Evolutionary conservation across 1,139 yeast genomes (phyloP), one percentile per base, ranked within the genome.

Genomic region (Zygosaccharomyces sapae): DNA sequence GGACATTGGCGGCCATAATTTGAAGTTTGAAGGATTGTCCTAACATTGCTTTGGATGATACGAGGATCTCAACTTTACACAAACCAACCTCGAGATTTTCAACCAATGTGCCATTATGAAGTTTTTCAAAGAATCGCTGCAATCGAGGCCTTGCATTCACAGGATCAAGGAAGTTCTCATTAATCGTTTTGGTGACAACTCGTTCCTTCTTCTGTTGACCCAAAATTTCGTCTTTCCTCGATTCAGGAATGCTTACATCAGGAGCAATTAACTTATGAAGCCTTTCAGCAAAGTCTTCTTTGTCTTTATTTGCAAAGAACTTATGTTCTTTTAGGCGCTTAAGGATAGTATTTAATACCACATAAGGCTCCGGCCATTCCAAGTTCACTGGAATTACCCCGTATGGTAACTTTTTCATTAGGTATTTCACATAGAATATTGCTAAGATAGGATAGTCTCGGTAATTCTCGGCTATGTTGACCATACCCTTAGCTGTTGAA

Each of bases 311-410:
- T 24, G 27, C 27, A 24, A 24, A 24, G 27, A 24, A 24, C 27
- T 24, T 24, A 24, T 41, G 44, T 19, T 30, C 25, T 33, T 13
- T 19, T 22, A 41, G 38, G 3, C 44, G 44, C 33, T 31, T 41
- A 31, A 41, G 33, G 38, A 41, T 41, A 2, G 39, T 41, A 33
- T 41, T 41, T 2, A 41, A 37, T 8, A 41, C 44, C 44, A 41
- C 44, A 33, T 41, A 41, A 12, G 44, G 38, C 34, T 33, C 39
- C 18, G 44, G 44, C 44, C 44, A 41, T 12, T 8, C 20, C 9
- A 41, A 24, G 19, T 33, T 38, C 33, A 33, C 25, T 16, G 38
- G 39, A 8, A 41, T 38, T 6, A 10, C n/a, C 34, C 35, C 44
- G 35, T n/a, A 41, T 12, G 44, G 44, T 30, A 24, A 41, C 20